Evolutionary conservation across 371 early-diverging fungal species (phyloP), one percentile per base, ranked within the genome.

Genomic region (Mucor ambiguus): DNA sequence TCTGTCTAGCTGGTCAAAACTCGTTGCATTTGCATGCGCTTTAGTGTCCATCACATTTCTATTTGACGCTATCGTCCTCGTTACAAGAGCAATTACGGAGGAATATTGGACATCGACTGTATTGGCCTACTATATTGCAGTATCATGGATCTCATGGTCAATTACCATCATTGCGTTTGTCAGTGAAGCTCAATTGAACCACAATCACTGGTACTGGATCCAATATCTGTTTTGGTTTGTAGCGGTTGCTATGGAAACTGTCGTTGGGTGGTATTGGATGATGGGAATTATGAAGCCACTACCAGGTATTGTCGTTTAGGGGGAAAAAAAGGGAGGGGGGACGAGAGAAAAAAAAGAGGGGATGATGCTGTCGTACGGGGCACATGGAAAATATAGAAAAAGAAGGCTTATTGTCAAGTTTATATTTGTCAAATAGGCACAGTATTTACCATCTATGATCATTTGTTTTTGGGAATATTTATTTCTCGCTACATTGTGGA

Each of bases 231-330:
- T 78, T 61, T 83, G 77, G 73, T 67, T 67, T 29, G 56, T 67
- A 12, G 75, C 76, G 32, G 57, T 60, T 22, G 32, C 77, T 3
- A 71, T 68, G 16, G 84, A 83, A 38, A 75, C 77, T 4, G 28
- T 68, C 18, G 67, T 81, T 29, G 80, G 63, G 1, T 78, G 84
- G 81, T 57, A 78, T 14, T 83, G 84, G 84, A 44, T 69, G 2
- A 63, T 69, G 3, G 77, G 71, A 14, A 54, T 79, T 18, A 49
- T 65, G 14, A 76, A 75, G 12, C 75, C 76, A 22, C 63, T 60
- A 68, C 71, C 74, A 67, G 80, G 80, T 77, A 79, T 65, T 55
- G 46, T 26, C 3, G 28, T 52, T 52, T 52, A 52, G 14, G 52
- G 52, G 4, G 52, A 22, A 14, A 10, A 52, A 14, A 28, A 14